A percentile compares a stretch with the other conserved stretches of the same genome.
Evolutionary conservation across 805 yeast species (phyloP).

Genomic region (Candida arabinofermentans): DNA sequence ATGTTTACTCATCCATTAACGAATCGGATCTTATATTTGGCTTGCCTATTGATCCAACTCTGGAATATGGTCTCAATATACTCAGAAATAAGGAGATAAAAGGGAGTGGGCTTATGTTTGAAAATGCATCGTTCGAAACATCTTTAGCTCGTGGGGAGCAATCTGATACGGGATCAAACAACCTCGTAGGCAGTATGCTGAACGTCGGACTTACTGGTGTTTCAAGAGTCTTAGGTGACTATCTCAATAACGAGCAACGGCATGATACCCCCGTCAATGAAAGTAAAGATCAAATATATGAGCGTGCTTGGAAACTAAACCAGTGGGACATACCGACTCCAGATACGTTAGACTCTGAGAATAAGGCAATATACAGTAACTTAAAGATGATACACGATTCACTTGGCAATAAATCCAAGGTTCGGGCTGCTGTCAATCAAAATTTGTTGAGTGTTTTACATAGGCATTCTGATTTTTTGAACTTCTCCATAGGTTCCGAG

Average conservation of each 20-base stretch:
- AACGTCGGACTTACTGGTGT: conserved; percentile 54
- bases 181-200: conserved; percentile 37
- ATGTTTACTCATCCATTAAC: conserved; percentile 49
- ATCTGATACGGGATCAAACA: not conserved
- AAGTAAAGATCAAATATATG: conserved; percentile 35
- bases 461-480: conserved; percentile 5
- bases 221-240: conserved; percentile 37
- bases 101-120: conserved; percentile 40
- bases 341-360: conserved; percentile 31
- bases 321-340: conserved; percentile 72
- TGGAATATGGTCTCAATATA: conserved; percentile 47
- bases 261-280: not conserved
- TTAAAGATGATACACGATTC: conserved; percentile 44
- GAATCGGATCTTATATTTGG: conserved; percentile 66
- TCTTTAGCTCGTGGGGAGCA: conserved; percentile 14
- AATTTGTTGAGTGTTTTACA: conserved; percentile 20
- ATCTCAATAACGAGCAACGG: conserved; percentile 5
- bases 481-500: conserved; percentile 1
- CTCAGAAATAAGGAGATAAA: conserved; percentile 29
- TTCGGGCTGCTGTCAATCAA: conserved; percentile 15
- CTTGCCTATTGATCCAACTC: conserved; percentile 52
- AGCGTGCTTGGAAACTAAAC: conserved; percentile 72
- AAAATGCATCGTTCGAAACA: conserved; percentile 55
- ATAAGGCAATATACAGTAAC: conserved; percentile 48
- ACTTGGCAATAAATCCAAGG: conserved; percentile 13